Evolutionary conservation across 371 early-diverging fungal species (phyloP).

Genomic region (Lichtheimia ramosa): DNA sequence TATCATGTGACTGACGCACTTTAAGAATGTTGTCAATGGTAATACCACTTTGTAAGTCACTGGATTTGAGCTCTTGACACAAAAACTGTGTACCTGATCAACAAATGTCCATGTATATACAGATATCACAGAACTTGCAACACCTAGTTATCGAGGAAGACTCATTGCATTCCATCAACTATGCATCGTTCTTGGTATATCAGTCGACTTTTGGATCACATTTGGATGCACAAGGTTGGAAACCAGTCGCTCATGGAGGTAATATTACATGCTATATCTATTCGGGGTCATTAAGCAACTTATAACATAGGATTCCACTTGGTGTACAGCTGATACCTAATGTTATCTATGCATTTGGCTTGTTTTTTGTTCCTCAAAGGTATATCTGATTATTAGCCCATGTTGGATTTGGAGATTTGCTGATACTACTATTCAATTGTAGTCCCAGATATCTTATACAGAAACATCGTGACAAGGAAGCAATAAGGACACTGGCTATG

Average conservation of each 20-base stretch:
- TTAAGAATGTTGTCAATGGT: slow-evolving; percentile 71
- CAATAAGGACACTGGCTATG: slow-evolving; percentile 46
- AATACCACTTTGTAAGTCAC: slow-evolving; percentile 76
- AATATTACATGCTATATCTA: background rate
- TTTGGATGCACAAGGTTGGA: slow-evolving; percentile 16
- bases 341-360: slow-evolving; percentile 21
- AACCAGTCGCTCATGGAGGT: background rate
- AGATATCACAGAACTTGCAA: slow-evolving; percentile 87
- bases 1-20: background rate
- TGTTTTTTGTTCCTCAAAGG: slow-evolving; percentile 36
- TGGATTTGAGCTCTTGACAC: too few species aligned
- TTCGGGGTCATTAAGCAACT: background rate
- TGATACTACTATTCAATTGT: background rate
- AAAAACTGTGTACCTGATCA: background rate
- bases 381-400: background rate
- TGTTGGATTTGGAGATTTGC: background rate
- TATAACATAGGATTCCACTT: slow-evolving; percentile 26
- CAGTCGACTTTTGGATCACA: slow-evolving; percentile 40
- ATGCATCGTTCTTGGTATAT: slow-evolving; percentile 72
- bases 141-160: slow-evolving; percentile 83
- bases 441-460: slow-evolving; percentile 70
- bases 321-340: slow-evolving; percentile 44
- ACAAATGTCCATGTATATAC: background rate
- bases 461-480: slow-evolving; percentile 53
- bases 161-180: slow-evolving; percentile 88